Evolutionary conservation across 345 rosid genomes (phyloP).

Genomic region (Pugionium cornutum): DNA sequence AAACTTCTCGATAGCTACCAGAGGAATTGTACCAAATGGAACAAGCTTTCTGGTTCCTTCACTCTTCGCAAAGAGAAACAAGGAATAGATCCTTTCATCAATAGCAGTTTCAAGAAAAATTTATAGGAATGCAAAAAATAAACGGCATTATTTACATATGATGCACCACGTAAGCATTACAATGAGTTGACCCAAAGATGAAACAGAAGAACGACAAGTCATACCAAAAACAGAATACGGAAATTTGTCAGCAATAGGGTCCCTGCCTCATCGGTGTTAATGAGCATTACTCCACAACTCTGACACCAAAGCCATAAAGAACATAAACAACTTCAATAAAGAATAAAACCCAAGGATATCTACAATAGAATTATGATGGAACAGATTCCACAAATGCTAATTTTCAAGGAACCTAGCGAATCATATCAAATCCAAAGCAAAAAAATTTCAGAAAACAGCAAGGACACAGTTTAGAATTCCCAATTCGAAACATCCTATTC

Average conservation of each 20-base stretch:
- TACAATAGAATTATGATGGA: constrained; percentile 13
- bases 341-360: constrained; percentile 8
- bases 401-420: constrained; percentile 9
- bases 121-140: constrained; percentile 11
- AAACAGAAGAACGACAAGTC: constrained; percentile 32
- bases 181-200: constrained; percentile 5
- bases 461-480: not conserved
- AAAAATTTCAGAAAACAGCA: not conserved
- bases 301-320: constrained; percentile 44
- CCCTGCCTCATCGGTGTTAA: constrained; percentile 83
- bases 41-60: constrained; percentile 74
- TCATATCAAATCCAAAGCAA: constrained; percentile 4
- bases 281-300: constrained; percentile 82
- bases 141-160: constrained; percentile 8
- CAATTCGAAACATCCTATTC: constrained; percentile 9
- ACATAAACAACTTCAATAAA: constrained; percentile 14
- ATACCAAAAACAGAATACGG: constrained; percentile 90
- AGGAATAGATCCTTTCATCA: constrained; percentile 2
- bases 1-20: constrained; percentile 89
- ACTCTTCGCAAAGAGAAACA: constrained; percentile 52
- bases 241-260: constrained; percentile 83
- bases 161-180: constrained; percentile 19
- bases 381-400: not conserved
- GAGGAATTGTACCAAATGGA: constrained; percentile 81
- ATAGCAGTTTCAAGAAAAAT: not conserved